Evolutionary conservation across 2,329 filamentous ascomycete species (phyloP), one percentile per base, ranked within the genome.

Genomic region (Talaromyces sp.): DNA sequence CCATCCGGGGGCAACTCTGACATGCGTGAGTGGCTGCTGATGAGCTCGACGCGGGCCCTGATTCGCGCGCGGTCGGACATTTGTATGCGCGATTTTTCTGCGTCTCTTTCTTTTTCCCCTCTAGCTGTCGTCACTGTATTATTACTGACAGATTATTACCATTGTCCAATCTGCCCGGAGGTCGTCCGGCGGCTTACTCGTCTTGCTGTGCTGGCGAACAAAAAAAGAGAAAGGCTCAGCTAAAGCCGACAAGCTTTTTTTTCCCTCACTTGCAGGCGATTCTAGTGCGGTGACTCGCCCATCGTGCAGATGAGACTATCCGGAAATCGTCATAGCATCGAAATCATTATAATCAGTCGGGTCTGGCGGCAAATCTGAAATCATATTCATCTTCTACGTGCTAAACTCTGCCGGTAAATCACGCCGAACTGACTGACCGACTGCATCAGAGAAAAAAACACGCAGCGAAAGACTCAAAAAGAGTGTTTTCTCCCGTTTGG

Each of bases 51-150:
- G 58, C 55, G 41, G 58, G 46, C 26, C 49, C 49, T 51, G 49
- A 51, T 51, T 51, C 55, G 54, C n/a, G 55, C 35, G 58, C 55
- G 58, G 55, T 60, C 58, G 58, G 55, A 60, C 58, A 49, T 61
- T 61, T 61, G 59, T 61, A 61, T 61, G 59, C 59, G 59, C 59
- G 59, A 61, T 61, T 61, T 61, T 61, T 53, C 32, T 24, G n/a
- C 29, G 35, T 50, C 26, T 43, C 38, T 19, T 43, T 19, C 10
- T 19, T 43, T 43, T 6, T 43, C n/a, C n/a, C n/a, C n/a, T n/a
- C n/a, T 14, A 19, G n/a, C 31, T 9, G 41, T 19, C 41, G 41
- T 46, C 41, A 46, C 41, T 46, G 41, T 46, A 46, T 46, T 46
- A 46, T n/a, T n/a, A n/a, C n/a, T n/a, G n/a, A n/a, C n/a, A n/a